phyloP scores from a whole-genome alignment of 352 stramenopile genomes.

The Pythium sp. region DNA sequence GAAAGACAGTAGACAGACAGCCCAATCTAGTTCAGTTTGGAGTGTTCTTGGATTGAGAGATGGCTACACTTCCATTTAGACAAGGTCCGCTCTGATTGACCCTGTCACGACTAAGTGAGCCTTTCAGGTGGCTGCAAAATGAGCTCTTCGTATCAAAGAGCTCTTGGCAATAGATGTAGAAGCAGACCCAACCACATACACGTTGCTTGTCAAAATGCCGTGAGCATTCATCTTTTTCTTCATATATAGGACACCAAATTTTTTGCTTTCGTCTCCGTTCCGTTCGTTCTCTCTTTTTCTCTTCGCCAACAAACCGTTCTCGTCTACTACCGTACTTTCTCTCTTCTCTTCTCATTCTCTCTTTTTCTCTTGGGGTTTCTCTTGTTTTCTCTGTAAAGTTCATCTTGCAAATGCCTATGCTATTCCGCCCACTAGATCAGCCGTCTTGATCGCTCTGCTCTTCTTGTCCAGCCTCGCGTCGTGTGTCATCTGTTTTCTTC shows the following conservation, averaged over 20 bases:
- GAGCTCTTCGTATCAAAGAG: background rate
- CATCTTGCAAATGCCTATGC: constrained; percentile 5
- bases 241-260: constrained; percentile 18
- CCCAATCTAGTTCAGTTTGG: background rate
- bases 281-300: constrained; percentile 6
- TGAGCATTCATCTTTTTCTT: constrained; percentile 5
- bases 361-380: constrained; percentile 7
- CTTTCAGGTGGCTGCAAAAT: background rate
- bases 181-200: background rate
- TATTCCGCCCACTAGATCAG: background rate
- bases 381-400: constrained; percentile 16
- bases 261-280: constrained; percentile 1
- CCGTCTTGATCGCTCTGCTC: background rate
- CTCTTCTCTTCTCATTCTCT: background rate
- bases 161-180: background rate
- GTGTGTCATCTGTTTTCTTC: background rate
- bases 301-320: constrained; percentile 10
- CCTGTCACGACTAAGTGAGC: background rate
- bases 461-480: background rate
- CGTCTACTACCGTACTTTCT: constrained; percentile 7
- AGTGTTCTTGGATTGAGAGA: background rate
- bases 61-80: constrained; percentile 2
- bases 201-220: constrained; percentile 16
- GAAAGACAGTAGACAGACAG: background rate
- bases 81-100: background rate